These are phyloP conservation scores for Fraxinus floribunda DNA, from an alignment of 305 asterid species.

Conservation along the genomic window DNA sequence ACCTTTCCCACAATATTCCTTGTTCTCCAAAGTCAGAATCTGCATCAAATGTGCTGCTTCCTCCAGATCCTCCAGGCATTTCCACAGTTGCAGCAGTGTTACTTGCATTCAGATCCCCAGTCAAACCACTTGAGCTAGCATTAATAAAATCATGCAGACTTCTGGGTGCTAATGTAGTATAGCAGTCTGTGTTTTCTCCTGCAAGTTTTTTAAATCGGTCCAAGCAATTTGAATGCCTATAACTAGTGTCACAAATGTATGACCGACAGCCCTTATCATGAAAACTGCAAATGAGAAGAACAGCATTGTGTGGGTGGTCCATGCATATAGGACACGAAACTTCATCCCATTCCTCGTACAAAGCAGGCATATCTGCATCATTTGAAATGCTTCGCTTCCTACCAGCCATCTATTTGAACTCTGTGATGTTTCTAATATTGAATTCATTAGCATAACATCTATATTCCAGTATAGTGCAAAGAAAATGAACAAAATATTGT, in stretches of 20 bases:
- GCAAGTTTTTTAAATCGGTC: constrained; percentile 78
- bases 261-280: constrained; percentile 85
- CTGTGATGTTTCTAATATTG: constrained; percentile 53
- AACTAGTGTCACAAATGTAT: constrained; percentile 92
- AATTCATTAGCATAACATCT: constrained; percentile 39
- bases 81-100: constrained; percentile 20
- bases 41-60: constrained; percentile 15
- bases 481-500: background rate
- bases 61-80: constrained; percentile 31
- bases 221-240: constrained; percentile 90
- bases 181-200: constrained; percentile 46
- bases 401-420: constrained; percentile 87
- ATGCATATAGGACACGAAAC: constrained; percentile 89
- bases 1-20: constrained; percentile 29
- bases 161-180: constrained; percentile 35
- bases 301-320: constrained; percentile 99
- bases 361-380: constrained; percentile 60
- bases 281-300: constrained; percentile 84
- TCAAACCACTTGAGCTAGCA: constrained; percentile 23
- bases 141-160: constrained; percentile 32
- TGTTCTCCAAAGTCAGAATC: constrained; percentile 26
- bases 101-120: constrained; percentile 12
- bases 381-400: constrained; percentile 77
- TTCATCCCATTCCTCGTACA: constrained; percentile 87
- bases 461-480: constrained; percentile 4